Conservation (phyloP, 257 asterid genomes). For the Ehretia macrophylla region DNA sequence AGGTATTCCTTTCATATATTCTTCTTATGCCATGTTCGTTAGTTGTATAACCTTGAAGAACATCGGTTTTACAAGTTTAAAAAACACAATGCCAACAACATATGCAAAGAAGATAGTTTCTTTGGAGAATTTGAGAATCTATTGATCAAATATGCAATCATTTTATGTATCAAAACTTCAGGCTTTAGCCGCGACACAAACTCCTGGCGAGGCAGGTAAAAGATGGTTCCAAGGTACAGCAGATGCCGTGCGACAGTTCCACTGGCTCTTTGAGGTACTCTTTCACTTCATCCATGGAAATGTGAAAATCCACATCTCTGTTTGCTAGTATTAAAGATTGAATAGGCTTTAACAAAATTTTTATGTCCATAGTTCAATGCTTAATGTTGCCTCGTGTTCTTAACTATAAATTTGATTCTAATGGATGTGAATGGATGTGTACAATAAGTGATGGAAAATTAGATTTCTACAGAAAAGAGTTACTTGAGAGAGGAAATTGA, state of each 20-base stretch:
- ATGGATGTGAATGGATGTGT: too few species aligned
- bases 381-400: too few species aligned
- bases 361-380: too few species aligned
- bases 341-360: background rate
- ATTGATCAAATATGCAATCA: too few species aligned
- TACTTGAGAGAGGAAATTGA: too few species aligned
- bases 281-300: background rate
- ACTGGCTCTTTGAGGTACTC: conserved; percentile 96
- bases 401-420: too few species aligned
- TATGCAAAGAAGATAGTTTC: background rate
- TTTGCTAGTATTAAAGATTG: background rate
- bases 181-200: conserved; percentile 97
- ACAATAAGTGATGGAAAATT: too few species aligned
- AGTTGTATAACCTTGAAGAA: background rate
- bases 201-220: conserved; percentile 89
- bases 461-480: too few species aligned
- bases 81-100: background rate
- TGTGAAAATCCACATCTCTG: background rate
- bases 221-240: conserved; percentile 98
- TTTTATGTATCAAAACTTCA: conserved; percentile 19
- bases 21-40: background rate
- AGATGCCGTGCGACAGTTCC: conserved; percentile 94
- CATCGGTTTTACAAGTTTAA: background rate
- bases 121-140: too few species aligned
- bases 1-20: conserved; percentile 36